These are phyloP conservation scores for Cutaneotrichosporon mucoides DNA, from an alignment of 1,284 basidiomycete species.

Conservation along the genomic window DNA sequence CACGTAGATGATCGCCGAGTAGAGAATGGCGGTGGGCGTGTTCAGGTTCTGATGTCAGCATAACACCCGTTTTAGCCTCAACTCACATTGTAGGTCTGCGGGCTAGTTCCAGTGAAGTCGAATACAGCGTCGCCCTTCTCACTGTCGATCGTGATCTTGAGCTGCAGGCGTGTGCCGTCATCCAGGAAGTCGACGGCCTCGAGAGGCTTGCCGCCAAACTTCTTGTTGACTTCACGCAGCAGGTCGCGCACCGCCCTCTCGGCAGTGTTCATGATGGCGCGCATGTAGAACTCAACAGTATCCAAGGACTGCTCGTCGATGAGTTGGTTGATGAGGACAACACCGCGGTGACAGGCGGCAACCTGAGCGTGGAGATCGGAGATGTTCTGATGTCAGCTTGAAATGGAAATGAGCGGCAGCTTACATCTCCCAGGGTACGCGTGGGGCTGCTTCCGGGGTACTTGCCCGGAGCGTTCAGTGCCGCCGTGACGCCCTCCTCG, in stretches of 20 bases:
- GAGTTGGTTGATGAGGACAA: conserved; percentile 34
- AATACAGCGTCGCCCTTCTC: conserved; percentile 74
- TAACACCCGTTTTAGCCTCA: no score
- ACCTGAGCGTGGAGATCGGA: conserved; percentile 43
- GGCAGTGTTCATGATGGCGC: conserved; percentile 82
- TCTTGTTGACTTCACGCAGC: conserved; percentile 67
- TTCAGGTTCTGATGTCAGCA: conserved; percentile 37
- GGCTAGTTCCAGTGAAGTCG: conserved; percentile 83
- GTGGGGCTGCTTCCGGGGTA: conserved; percentile 81
- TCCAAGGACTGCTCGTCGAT: conserved; percentile 53
- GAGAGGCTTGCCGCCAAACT: conserved; percentile 63
- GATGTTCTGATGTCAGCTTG: conserved; percentile 39
- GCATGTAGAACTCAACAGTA: conserved; percentile 63
- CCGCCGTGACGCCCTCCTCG: conserved; percentile 64
- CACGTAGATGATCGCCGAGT: conserved; percentile 90
- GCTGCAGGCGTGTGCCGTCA: conserved; percentile 42
- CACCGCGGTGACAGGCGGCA: conserved; percentile 40
- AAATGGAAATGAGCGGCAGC: no score
- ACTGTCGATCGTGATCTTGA: conserved; percentile 78
- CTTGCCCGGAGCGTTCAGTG: conserved; percentile 80
- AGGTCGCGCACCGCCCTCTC: conserved; percentile 82
- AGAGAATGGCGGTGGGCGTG: conserved; percentile 74
- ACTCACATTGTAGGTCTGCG: conserved; percentile 59
- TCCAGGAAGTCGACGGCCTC: conserved; percentile 51
- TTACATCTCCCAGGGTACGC: conserved; percentile 67